These are phyloP conservation scores for Rhynchospora tenuis DNA, from an alignment of 176 grass and related monocot genomes.

Conservation along the genomic window DNA sequence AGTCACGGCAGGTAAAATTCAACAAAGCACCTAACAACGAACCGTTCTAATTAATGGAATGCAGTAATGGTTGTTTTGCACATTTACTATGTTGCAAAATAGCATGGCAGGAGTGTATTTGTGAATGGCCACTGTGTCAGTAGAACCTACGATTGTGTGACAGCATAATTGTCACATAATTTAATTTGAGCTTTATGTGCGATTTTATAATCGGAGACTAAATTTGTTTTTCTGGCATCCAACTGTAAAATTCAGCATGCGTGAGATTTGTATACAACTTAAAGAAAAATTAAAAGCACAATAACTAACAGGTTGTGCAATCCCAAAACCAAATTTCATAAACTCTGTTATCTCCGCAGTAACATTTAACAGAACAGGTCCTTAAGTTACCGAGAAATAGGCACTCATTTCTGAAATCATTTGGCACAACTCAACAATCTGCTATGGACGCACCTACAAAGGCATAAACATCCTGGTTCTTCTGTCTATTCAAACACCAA, in stretches of 20 bases:
- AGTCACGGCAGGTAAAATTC: not conserved
- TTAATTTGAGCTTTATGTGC: not conserved
- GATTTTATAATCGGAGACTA: not conserved
- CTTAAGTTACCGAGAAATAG: not conserved
- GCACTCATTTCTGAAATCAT: not conserved
- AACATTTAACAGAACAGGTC: not conserved
- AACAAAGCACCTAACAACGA: not conserved
- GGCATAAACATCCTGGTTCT: not conserved
- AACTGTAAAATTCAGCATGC: not conserved
- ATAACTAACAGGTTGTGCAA: not conserved
- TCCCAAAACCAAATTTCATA: not conserved
- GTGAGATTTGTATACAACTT: not conserved
- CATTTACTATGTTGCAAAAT: not conserved
- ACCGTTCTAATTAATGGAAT: not conserved
- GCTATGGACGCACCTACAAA: not conserved
- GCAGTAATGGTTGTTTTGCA: not conserved
- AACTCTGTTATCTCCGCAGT: not conserved
- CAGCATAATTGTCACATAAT: not conserved
- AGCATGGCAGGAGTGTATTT: not conserved
- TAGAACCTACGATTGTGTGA: not conserved
- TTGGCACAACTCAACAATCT: not conserved
- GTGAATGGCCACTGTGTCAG: not conserved
- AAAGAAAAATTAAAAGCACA: not conserved
- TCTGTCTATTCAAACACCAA: conserved; percentile 3
- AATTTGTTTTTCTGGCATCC: too few relatives aligned